phyloP scores from a whole-genome alignment of 2,329 filamentous ascomycete species.

The Hortaea werneckii region DNA sequence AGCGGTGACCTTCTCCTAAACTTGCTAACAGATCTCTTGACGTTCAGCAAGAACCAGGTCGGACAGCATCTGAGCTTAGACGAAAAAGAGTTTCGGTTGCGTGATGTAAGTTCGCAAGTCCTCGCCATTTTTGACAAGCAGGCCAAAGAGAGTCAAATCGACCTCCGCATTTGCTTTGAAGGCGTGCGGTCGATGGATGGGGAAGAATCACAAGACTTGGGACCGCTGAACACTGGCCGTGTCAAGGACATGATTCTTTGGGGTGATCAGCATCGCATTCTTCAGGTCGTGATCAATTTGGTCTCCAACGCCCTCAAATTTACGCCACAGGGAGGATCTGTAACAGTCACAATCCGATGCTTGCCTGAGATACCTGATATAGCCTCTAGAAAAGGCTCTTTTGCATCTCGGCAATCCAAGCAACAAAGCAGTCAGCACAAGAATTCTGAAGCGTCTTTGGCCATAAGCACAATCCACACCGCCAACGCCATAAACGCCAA shows the following conservation, averaged over 20 bases:
- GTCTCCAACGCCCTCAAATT: conserved; percentile 91
- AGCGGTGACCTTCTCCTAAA: conserved; percentile 76
- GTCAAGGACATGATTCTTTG: conserved; percentile 79
- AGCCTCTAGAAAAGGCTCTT: conserved; percentile 35
- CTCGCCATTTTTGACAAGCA: conserved; percentile 84
- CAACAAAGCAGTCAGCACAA: conserved; percentile 3
- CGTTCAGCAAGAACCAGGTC: conserved; percentile 91
- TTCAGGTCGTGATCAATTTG: conserved; percentile 89
- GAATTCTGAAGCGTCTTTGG: conserved; percentile 6
- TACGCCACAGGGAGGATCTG: conserved; percentile 64
- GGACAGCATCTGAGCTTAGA: conserved; percentile 74
- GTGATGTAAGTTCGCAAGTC: conserved; percentile 75
- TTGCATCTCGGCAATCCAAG: conserved; percentile 14
- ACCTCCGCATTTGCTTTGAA: conserved; percentile 63
- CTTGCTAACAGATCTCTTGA: conserved; percentile 77
- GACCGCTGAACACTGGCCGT: conserved; percentile 43
- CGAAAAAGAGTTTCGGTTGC: conserved; percentile 72
- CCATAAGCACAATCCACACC: conserved; percentile 16
- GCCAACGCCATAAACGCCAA: conserved; percentile 36
- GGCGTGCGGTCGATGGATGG: conserved; percentile 30
- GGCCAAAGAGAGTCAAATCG: conserved; percentile 67
- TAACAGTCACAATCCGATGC: conserved; percentile 68
- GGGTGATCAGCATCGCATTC: conserved; percentile 84
- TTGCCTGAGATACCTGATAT: conserved; percentile 47
- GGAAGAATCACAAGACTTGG: conserved; percentile 35